Evolutionary conservation across 495 filamentous ascomycete species (phyloP), one percentile per base, ranked within the genome.

Genomic region (Penicillium riverlandense): DNA sequence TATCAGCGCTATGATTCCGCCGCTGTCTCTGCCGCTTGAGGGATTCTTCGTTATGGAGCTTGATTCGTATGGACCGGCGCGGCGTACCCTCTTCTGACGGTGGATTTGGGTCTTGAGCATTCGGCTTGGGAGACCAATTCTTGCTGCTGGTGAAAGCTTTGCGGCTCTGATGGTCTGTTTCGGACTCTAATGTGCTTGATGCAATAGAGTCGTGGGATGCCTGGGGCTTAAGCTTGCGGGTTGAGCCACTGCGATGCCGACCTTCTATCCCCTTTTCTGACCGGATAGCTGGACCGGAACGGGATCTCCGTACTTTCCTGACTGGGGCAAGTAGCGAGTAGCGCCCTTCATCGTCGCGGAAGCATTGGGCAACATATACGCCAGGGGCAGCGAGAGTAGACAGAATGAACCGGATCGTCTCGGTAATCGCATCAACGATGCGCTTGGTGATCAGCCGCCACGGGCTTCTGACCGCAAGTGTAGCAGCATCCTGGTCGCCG

Each of bases 51-150:
- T 87, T 86, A 62, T 90, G 79, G 11, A 95, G 74, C 61, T 94
- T 95, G 52, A 97, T 95, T 28, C 89, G 78, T 49, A 96, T 95
- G 11, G 89, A 91, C 29, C 88, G 79, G 49, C 87, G 79, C 3
- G 82, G 46, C 80, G 86, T 38, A 74, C 67, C 45, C 78, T 88
- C 59, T 80, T 88, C 63, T 53, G 75, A 47, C 41, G 61, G 43
- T 28, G 54, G 57, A 28, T 67, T 61, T 33, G 51, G 56, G 57
- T 53, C 54, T 11, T 46, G 38, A 27, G 71, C 75, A 53, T 80
- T 80, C 10, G 80, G 74, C 43, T 81, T 76, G 22, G 63, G 55
- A 74, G 76, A 41, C 43, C 62, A 60, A 45, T 39, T 36, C 39
- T 61, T 68, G 38, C 43, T 50, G 14, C 47, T 55, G n/a, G 55